Conservation (phyloP, 495 filamentous ascomycete genomes). For the Neurospora sp. region DNA sequence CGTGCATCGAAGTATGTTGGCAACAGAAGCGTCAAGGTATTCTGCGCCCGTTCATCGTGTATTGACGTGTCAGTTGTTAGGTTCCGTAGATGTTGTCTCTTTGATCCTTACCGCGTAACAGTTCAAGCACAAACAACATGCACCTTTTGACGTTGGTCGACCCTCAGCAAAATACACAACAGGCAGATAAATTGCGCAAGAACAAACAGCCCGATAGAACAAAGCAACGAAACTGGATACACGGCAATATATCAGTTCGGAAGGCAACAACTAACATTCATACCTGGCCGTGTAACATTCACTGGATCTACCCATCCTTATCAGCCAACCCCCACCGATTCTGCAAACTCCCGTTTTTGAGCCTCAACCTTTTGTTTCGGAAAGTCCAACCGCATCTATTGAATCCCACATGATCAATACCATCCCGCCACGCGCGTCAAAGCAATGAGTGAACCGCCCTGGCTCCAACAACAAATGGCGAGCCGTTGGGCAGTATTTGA, state of each 20-base stretch:
- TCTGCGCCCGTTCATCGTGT: background rate
- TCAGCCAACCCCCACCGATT: background rate
- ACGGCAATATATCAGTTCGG: background rate
- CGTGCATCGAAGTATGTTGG: background rate
- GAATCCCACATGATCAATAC: background rate
- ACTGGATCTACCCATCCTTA: background rate
- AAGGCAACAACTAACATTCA: background rate
- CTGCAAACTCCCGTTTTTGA: background rate
- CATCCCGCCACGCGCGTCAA: background rate
- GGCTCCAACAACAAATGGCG: background rate
- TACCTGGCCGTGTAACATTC: background rate
- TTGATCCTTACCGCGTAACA: background rate
- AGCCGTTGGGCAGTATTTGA: background rate
- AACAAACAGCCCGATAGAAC: background rate
- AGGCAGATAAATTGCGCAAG: background rate
- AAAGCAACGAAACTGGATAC: background rate
- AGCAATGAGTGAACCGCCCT: background rate
- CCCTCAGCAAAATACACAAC: background rate
- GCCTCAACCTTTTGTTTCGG: background rate
- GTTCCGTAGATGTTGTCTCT: background rate
- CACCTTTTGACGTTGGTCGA: background rate
- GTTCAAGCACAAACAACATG: background rate
- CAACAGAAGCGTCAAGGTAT: background rate
- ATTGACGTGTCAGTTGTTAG: background rate
- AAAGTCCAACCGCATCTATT: background rate